phyloP scores from a whole-genome alignment of 805 yeast species.

The Candida chilensis region DNA sequence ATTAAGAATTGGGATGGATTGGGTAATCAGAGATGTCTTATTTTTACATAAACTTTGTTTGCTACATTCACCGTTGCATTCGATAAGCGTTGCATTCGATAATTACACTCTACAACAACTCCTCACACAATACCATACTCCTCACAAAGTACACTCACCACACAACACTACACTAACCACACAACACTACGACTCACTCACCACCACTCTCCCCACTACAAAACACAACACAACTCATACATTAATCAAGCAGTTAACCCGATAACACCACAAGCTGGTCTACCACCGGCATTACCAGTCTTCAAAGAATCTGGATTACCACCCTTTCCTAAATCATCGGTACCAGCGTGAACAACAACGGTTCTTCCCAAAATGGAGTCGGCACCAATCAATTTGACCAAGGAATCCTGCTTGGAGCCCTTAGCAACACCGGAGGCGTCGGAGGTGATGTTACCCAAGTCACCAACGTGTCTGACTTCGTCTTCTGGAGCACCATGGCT shows the following conservation, averaged over 20 bases:
- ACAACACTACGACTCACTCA: too few relatives aligned
- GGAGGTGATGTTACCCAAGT: conserved; percentile 88
- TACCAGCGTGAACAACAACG: conserved; percentile 88
- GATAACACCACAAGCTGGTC: conserved; percentile 98
- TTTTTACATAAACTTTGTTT: too few relatives aligned
- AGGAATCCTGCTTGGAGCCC: conserved; percentile 73
- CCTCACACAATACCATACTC: too few relatives aligned
- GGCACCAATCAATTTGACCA: conserved; percentile 78
- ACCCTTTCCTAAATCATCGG: conserved; percentile 93
- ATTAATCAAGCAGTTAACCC: conserved; percentile 53
- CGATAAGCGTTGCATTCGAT: too few relatives aligned
- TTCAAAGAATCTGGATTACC: conserved; percentile 84
- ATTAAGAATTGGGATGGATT: too few relatives aligned
- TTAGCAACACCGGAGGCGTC: conserved; percentile 86
- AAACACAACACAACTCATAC: too few relatives aligned
- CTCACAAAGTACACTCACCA: too few relatives aligned
- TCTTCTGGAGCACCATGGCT: conserved; percentile 91
- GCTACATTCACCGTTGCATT: too few relatives aligned
- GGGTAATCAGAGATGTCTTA: too few relatives aligned
- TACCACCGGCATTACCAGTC: conserved; percentile 97
- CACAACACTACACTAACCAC: too few relatives aligned
- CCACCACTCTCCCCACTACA: too few relatives aligned
- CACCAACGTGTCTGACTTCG: conserved; percentile 83
- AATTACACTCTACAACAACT: too few relatives aligned
- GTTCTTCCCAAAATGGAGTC: conserved; percentile 91